Conservation (phyloP, 768 basidiomycete species). For the Serendipita vermifera region DNA sequence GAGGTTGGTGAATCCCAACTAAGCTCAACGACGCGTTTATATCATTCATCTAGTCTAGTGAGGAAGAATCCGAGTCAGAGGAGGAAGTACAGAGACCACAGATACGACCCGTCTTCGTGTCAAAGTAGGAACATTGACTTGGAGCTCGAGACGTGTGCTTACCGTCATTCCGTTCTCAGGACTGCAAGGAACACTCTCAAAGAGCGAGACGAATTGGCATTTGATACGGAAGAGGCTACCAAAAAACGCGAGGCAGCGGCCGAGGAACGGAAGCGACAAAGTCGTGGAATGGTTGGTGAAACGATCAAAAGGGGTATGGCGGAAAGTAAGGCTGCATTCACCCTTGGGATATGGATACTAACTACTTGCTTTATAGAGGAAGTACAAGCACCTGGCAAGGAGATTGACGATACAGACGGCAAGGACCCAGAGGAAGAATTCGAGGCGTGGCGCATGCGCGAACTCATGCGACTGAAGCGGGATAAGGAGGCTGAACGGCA, state of each 20-base stretch:
- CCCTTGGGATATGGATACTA: background rate
- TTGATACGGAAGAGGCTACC: conserved; percentile 64
- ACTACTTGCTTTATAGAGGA: conserved; percentile 46
- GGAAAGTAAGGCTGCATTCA: conserved; percentile 77
- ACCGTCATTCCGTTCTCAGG: conserved; percentile 30
- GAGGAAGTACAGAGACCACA: conserved; percentile 61
- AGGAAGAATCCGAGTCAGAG: conserved; percentile 68
- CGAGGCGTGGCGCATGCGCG: conserved; percentile 90
- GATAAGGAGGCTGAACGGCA: conserved; percentile 82
- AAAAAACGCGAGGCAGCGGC: conserved; percentile 58
- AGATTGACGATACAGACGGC: conserved; percentile 92
- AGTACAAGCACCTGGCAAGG: conserved; percentile 67
- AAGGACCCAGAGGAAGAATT: conserved; percentile 82
- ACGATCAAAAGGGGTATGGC: conserved; percentile 83
- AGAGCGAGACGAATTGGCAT: conserved; percentile 51
- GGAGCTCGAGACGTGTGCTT: conserved; percentile 2
- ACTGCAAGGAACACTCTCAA: conserved; percentile 61
- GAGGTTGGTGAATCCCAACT: conserved; percentile 23
- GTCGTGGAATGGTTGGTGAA: conserved; percentile 87
- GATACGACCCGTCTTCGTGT: conserved; percentile 88
- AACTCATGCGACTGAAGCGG: conserved; percentile 82
- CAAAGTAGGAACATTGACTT: conserved; percentile 51
- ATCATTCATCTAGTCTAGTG: conserved; percentile 49
- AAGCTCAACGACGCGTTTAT: conserved; percentile 29
- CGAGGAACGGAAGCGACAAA: conserved; percentile 75